Base-by-base conservation (phyloP, 1,139 yeast genomes). In the Yamadazyma pseudoaaseri region DNA sequence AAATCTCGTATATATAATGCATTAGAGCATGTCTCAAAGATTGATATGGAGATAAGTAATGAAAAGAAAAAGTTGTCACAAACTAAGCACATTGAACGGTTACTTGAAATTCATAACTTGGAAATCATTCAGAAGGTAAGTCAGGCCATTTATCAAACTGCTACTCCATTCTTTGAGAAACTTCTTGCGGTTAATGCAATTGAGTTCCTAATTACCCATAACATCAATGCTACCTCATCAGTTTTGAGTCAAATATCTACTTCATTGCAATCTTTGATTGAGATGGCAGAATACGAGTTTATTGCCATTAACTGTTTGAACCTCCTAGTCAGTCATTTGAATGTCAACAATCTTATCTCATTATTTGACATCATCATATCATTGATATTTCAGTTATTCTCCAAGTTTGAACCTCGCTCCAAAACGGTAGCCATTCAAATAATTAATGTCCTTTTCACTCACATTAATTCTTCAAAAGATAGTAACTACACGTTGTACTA, bases 181-280 rank as follows among this genome's bases (percentile, higher is more conserved):
- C 62, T 81, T 1, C 73, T 79, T 28, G 84, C 95, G 1, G 69
- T 92, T 6, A 65, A 77, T 34, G 96, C 96, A 0, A 73, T 92
- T 25, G 77, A 80, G 29, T 78, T 82, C 43, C 60, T 90, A 25
- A 77, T 86, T 14, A 67, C 70, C 32, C 70, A 79, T n/a, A 70
- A 85, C 18, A 78, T 80, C 4, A 55, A 69, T 3, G 73, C 82
- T 1, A 76, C 86, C 12, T 77, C 84, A 2, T 75, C 87, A 4
- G 92, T 95, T 0, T 63, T 90, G 22, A 96, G 97, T 0, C 98
- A 92, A 52, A 75, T 94, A 4, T 82, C 89, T 38, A 84, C 95
- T 1, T 85, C 95, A 47, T 62, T 94, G 13, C 97, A 89, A 51
- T 79, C 92, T 0, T 83, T 94, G 0, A 59, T 90, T 20, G 90